Percentiles rank a stretch among this genome's conserved stretches.
Evolutionary conservation across 176 grass and related monocot genomes (phyloP).

Genomic region (Aegilops sharonensis): DNA sequence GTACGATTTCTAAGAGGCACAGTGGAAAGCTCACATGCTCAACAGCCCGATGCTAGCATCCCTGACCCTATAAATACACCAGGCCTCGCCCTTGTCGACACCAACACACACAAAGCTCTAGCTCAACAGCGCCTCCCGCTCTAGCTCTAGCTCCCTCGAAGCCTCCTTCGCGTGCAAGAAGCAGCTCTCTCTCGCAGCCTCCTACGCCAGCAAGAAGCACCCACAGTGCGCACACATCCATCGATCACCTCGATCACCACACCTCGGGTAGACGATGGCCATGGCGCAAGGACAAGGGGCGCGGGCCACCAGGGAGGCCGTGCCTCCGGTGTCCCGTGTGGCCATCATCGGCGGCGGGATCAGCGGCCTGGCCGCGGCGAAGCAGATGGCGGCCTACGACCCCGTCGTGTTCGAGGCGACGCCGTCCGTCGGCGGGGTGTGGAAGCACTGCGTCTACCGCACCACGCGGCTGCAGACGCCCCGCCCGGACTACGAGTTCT

Average conservation of each 20-base stretch:
- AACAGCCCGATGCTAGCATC: neutral
- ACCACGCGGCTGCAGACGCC: conserved; percentile 94
- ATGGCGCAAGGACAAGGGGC: neutral
- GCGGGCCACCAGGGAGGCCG: conserved; percentile 35
- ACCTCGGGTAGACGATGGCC: neutral
- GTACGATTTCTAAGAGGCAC: conserved; percentile 32
- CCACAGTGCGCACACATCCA: neutral
- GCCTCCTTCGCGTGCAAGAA: too few species aligned
- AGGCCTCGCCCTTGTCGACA: neutral
- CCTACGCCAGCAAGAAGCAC: neutral
- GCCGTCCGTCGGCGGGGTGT: conserved; percentile 70
- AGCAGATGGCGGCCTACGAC: conserved; percentile 66
- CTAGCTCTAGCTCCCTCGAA: too few species aligned
- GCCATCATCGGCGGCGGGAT: conserved; percentile 93
- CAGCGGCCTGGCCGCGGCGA: conserved; percentile 81
- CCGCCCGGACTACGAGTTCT: conserved; percentile 95
- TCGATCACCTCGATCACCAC: neutral
- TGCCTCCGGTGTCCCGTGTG: conserved; percentile 45
- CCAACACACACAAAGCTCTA: neutral
- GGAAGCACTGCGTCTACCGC: conserved; percentile 88
- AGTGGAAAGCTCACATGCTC: conserved; percentile 16
- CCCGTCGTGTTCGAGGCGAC: conserved; percentile 90
- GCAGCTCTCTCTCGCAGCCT: too few species aligned
- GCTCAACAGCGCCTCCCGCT: neutral
- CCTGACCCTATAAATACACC: neutral